Evolutionary conservation across 2,329 filamentous ascomycete species (phyloP), one percentile per base, ranked within the genome.

Genomic region (Colletotrichum sp.): DNA sequence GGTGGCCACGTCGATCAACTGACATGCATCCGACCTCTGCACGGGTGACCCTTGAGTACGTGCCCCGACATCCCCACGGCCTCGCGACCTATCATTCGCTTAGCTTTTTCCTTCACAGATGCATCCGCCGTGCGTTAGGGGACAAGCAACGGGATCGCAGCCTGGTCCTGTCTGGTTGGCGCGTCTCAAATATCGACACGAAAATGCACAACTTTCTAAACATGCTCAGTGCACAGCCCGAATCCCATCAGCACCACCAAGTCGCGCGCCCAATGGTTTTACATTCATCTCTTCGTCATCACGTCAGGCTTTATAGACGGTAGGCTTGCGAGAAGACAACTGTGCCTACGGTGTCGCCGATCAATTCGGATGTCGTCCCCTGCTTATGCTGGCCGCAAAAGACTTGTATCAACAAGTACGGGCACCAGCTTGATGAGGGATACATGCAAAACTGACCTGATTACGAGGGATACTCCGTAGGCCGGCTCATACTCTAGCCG

Each of bases 141-240:
- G 16, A 52, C 52, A 60, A 49, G 52, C 34, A 67, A 62, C 52
- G 28, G 49, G n/a, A 26, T 32, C 62, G 26, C 30, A 28, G 36
- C 72, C 13, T 21, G 68, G 60, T 39, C 49, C 30, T 12, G 28
- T 52, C 49, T 44, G 18, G 55, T 62, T 57, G 24, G 72, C 36
- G 21, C 52, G 72, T 72, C 68, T 75, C 72, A 39, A 52, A 75
- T 67, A 67, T 75, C 72, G 36, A 62, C 62, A 21, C 24, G 36
- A 60, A 24, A 55, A 62, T 60, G 52, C 30, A 36, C 59, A 24
- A 28, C 28, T n/a, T 52, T 72, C 55, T 24, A 62, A 62, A 67
- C 36, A 28, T 57, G 68, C 55, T 72, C 68, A 30, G 26, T 39
- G 52, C 68, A 55, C 68, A 67, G 52, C 62, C 28, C 39, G 32